Conservation (phyloP, 1,284 basidiomycete genomes). For the Ustilago trichophora region DNA sequence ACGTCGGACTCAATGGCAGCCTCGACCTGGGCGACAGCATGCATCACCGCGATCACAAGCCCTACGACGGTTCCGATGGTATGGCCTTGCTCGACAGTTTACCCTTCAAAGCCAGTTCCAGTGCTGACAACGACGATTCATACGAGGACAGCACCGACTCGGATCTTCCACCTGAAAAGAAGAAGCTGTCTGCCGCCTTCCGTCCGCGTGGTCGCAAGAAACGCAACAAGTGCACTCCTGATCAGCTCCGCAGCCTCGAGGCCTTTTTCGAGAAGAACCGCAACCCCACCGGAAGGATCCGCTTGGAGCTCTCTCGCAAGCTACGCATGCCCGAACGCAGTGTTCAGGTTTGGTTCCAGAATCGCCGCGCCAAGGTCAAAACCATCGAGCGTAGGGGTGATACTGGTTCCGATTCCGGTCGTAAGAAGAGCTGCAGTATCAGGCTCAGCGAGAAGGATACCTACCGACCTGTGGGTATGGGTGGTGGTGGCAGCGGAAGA, state of each 20-base stretch:
- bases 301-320: constrained; percentile 44
- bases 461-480: not conserved
- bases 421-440: constrained; percentile 30
- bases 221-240: constrained; percentile 56
- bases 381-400: constrained; percentile 39
- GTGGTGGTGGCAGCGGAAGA: not conserved
- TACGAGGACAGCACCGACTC: constrained; percentile 47
- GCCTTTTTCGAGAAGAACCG: constrained; percentile 56
- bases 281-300: constrained; percentile 52
- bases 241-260: constrained; percentile 51
- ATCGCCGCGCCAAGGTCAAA: constrained; percentile 51
- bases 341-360: constrained; percentile 61
- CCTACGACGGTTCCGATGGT: constrained; percentile 15
- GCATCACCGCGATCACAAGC: constrained; percentile 8
- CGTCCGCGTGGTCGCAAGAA: constrained; percentile 49
- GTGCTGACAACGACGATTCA: constrained; percentile 34
- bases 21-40: constrained; percentile 15
- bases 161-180: constrained; percentile 39
- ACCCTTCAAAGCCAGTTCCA: constrained; percentile 19
- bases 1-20: constrained; percentile 18
- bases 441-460: constrained; percentile 21
- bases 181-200: constrained; percentile 41
- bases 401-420: constrained; percentile 7
- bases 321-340: constrained; percentile 57
- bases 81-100: constrained; percentile 30